Conservation (phyloP, 805 yeast species). For the Hanseniaspora clermontiae region DNA sequence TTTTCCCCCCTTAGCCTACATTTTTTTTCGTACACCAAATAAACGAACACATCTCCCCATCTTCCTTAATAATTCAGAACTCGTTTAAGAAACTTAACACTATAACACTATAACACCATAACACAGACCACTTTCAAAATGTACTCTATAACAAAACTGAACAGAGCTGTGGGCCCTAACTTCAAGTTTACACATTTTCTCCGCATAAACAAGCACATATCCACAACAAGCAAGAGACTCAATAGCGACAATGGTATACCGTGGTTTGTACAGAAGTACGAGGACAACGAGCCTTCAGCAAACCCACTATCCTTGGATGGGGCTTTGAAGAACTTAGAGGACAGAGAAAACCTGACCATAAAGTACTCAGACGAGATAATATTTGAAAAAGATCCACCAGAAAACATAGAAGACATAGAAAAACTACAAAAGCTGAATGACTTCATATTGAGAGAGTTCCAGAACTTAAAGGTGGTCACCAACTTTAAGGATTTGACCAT, state of each 20-base stretch:
- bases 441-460: not conserved
- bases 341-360: not conserved
- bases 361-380: conserved; percentile 5
- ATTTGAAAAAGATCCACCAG: conserved; percentile 5
- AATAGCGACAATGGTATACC: not conserved
- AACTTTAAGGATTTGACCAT: conserved; percentile 8
- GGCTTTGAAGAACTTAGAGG: not conserved
- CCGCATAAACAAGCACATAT: not conserved
- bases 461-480: not conserved
- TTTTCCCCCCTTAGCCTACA: too few relatives aligned
- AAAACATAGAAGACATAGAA: not conserved
- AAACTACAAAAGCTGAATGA: not conserved
- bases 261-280: conserved; percentile 10
- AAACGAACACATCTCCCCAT: not conserved
- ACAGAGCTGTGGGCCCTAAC: not conserved
- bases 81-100: too few relatives aligned
- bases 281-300: not conserved
- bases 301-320: not conserved
- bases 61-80: not conserved
- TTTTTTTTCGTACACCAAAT: too few relatives aligned
- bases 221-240: not conserved
- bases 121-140: not conserved
- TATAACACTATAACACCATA: not conserved
- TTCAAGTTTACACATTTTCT: not conserved
- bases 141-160: not conserved